A percentile compares a stretch with the other conserved stretches of the same genome.
Conservation (phyloP, 495 filamentous ascomycete genomes). For the Glutinoglossum americanum region DNA sequence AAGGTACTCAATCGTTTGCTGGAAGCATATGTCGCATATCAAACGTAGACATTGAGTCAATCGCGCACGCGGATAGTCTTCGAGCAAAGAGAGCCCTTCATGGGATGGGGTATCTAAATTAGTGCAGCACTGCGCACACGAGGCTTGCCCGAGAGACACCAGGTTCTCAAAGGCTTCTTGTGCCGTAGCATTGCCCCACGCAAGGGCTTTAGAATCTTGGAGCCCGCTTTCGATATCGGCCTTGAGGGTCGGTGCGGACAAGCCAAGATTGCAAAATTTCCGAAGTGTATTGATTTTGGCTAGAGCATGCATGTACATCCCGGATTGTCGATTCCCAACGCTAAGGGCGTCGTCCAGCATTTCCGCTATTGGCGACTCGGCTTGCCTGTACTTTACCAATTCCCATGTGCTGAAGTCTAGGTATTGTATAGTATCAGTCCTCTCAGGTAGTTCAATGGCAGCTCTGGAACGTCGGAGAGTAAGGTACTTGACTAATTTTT, state of each 20-base stretch:
- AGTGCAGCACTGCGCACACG: neutral
- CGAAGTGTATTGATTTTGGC: constrained; percentile 15
- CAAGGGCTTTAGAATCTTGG: neutral
- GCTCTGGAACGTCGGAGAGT: constrained; percentile 14
- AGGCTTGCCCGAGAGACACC: neutral
- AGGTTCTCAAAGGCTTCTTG: neutral
- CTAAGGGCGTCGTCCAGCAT: neutral
- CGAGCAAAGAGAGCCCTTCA: neutral
- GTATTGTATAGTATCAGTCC: constrained; percentile 6
- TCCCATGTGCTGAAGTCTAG: constrained; percentile 10
- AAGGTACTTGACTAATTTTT: constrained; percentile 10
- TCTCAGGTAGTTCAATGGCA: constrained; percentile 5
- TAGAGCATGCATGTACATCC: constrained; percentile 2
- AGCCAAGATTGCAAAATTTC: constrained; percentile 21
- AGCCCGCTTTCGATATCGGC: neutral
- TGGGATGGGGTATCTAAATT: neutral
- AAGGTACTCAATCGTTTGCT: neutral
- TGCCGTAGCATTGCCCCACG: neutral
- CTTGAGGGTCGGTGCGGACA: neutral
- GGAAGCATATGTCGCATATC: neutral
- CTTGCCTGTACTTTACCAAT: constrained; percentile 11
- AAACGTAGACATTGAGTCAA: neutral
- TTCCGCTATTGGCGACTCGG: constrained; percentile 4
- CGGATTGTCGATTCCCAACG: constrained; percentile 3
- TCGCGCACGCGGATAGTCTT: neutral